Base-by-base conservation (phyloP, 805 yeast genomes). In the Candida maesae region DNA sequence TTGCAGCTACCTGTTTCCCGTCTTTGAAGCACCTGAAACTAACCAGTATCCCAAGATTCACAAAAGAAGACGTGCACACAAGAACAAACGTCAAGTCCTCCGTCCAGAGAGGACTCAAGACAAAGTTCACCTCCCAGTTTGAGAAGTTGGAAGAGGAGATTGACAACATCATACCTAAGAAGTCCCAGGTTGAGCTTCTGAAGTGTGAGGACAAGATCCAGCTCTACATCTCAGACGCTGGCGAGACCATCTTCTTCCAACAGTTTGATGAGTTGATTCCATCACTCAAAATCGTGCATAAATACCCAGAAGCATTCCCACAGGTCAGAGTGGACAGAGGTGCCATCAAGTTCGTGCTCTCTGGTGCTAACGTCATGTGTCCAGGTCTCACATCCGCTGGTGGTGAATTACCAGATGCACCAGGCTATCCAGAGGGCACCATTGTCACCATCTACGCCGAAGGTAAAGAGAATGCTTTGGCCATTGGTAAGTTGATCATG, bases 301-400 rank as follows among this genome's bases (percentile, higher is more conserved):
- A 79, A 61, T 86, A 82, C 58, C 96, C 97, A 5, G 71, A 74
- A 9, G 77, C 81, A 27, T 90, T 90, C 66, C 96, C 96, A 17
- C 67, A 76, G 26, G 95, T 90, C 33, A 85, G 81, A 58, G 97
- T 91, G 11, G 98, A 90, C 57, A 75, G 96, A 60, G 98, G 98
- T 43, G 98, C 98, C 38, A 90, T 90, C 61, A 90, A 90, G 64
- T 90, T 90, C 58, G 93, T 90, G 19, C 67, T 90, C n/a, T 83
- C 95, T 4, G 98, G 97, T 42, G 96, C 97, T 21, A 90, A 90
- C 58, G 85, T 90, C 56, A 90, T 90, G 98, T 90, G 96, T 64
- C 96, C 96, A 3, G 96, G 96, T 15, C 72, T 88, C 49, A 88
- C 96, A 0, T 80, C 93, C 15, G 73, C 82, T 2, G 96, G 96